Conservation (phyloP, 345 rosid genomes). For the Trapa incisa region DNA sequence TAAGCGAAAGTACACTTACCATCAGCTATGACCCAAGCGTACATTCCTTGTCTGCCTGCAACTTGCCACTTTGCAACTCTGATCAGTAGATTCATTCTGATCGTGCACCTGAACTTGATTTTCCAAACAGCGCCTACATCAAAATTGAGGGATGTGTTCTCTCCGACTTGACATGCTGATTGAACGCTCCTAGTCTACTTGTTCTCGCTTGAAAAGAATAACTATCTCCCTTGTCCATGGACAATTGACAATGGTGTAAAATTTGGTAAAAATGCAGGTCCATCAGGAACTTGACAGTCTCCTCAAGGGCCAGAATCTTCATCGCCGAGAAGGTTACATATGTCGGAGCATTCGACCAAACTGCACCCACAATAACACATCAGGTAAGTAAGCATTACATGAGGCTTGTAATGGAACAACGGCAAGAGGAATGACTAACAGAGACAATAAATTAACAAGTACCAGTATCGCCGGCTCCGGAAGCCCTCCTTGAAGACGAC, state of each 20-base stretch:
- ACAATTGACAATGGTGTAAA: not conserved
- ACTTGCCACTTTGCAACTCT: not conserved
- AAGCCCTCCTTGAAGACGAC: slow-evolving; percentile 88
- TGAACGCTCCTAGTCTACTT: too few relatives aligned
- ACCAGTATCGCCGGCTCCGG: slow-evolving; percentile 86
- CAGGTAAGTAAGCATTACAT: not conserved
- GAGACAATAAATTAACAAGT: not conserved
- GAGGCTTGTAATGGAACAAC: not conserved
- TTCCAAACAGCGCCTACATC: not conserved
- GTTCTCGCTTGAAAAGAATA: not conserved
- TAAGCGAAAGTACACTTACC: not conserved
- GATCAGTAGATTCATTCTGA: not conserved
- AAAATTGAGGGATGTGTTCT: not conserved
- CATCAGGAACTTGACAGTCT: not conserved
- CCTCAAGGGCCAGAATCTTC: slow-evolving; percentile 54
- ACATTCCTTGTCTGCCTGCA: not conserved
- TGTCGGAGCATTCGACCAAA: slow-evolving; percentile 86
- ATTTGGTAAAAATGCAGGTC: not conserved
- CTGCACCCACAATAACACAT: slow-evolving; percentile 26
- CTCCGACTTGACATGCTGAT: not conserved
- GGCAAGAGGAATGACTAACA: not conserved
- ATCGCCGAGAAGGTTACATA: slow-evolving; percentile 77
- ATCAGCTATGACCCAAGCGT: not conserved
- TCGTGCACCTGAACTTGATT: not conserved
- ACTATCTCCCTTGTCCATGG: not conserved